Base-by-base conservation (phyloP, 78 protist species). In the Chrysochromulina parva region DNA sequence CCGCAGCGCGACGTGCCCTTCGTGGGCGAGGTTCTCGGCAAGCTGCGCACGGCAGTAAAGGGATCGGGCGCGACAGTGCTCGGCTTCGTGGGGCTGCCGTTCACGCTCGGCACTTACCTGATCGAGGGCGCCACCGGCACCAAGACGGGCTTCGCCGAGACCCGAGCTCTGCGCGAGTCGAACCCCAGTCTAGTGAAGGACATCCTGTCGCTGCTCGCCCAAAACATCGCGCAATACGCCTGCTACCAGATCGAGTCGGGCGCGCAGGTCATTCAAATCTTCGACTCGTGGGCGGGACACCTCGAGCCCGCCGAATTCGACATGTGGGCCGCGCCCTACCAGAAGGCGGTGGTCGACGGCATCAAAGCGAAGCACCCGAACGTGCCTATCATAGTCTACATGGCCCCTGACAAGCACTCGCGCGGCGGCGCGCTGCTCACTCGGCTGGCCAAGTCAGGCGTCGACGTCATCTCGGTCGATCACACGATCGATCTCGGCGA, bases 31-130 rank as follows among this genome's bases (percentile, higher is more conserved):
- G 82, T 71, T 6, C 92, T 90, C 48, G 13, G 24, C 24, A 3
- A 28, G 5, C 59, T 85, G 22, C 57, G 71, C n/a, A 3, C 17
- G 20, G 38, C 20, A 81, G 69, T 89, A 2, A 19, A 3, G 20
- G 91, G 91, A 24, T 60, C 20, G 74, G 54, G 55, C n/a, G 60
- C 92, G 24, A 90, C 92, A 19, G 57, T 86, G 88, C 85, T 90
- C 10, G 93, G 92, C 53, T 91, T 92, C 82, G 60, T 90, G n/a
- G 91, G 93, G 16, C 96, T 95, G 38, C 98, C 97, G 47, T 97
- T 96, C 97, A 97, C 99, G 2, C 88, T 96, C 65, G 93, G 96
- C 85, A 92, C 97, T 16, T 97, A 97, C 95, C 92, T 95, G 80
- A 86, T 96, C 60, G 98, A 97, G 85, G 99, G 99, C 81, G 95